These are phyloP conservation scores for Protoeuglena noctilucae DNA, from an alignment of 139 green algal genomes.

Conservation along the genomic window DNA sequence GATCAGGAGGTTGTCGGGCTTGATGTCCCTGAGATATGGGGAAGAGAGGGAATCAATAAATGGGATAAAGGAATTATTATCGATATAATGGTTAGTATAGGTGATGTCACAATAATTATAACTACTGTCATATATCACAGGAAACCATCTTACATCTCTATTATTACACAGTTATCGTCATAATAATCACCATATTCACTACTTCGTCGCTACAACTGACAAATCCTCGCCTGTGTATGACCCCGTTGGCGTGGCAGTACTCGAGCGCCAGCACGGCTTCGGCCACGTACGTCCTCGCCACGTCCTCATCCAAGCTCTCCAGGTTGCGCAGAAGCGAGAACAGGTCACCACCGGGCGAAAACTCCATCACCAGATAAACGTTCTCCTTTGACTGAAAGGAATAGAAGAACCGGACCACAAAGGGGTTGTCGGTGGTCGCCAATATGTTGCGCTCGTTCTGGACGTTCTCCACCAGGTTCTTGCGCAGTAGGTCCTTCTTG, in stretches of 20 bases:
- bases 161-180: too few relatives aligned
- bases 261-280: conserved; percentile 86
- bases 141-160: too few relatives aligned
- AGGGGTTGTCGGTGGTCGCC: conserved; percentile 27
- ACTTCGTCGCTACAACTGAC: too few relatives aligned
- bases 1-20: conserved; percentile 96
- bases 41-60: too few relatives aligned
- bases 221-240: neutral
- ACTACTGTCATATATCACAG: too few relatives aligned
- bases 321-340: conserved; percentile 53
- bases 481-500: conserved; percentile 82
- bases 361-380: conserved; percentile 98
- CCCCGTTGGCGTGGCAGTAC: conserved; percentile 64
- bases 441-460: conserved; percentile 88
- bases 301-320: conserved; percentile 60
- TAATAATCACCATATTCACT: too few relatives aligned
- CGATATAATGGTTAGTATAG: too few relatives aligned
- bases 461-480: conserved; percentile 85
- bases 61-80: too few relatives aligned
- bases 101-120: too few relatives aligned
- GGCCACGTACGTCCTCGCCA: conserved; percentile 68
- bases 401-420: conserved; percentile 19
- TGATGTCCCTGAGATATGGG: conserved; percentile 84
- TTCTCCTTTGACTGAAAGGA: conserved; percentile 38
- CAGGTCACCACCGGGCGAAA: conserved; percentile 72